Conservation (phyloP, 2,329 filamentous ascomycete genomes). For the Zasmidium angulare region DNA sequence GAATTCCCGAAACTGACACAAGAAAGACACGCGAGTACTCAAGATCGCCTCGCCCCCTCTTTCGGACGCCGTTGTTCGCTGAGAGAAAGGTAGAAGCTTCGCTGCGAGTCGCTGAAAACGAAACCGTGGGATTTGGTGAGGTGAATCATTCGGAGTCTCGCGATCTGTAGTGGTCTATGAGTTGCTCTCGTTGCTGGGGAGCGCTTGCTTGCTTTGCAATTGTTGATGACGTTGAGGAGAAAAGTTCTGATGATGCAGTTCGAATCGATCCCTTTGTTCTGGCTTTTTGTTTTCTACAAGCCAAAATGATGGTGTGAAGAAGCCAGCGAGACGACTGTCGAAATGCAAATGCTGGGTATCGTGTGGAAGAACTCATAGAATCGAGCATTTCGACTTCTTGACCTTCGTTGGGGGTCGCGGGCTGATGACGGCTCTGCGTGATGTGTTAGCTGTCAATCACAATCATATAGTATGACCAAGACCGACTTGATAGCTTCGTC, state of each 20-base stretch:
- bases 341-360: slow-evolving; percentile 8
- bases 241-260: neutral
- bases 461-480: slow-evolving; percentile 35
- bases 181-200: neutral
- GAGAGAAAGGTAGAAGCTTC: too few species aligned
- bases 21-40: neutral
- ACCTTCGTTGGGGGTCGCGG: slow-evolving; percentile 60
- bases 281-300: neutral
- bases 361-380: slow-evolving; percentile 51
- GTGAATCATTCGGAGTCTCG: neutral
- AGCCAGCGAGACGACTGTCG: slow-evolving; percentile 2
- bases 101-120: too few species aligned
- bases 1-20: neutral
- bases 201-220: neutral
- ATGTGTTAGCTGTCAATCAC: neutral
- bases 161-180: neutral
- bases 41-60: neutral
- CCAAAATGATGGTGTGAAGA: neutral
- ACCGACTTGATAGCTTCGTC: slow-evolving; percentile 93
- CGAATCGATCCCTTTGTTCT: neutral
- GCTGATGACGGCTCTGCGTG: slow-evolving; percentile 66
- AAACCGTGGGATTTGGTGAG: neutral
- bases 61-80: neutral
- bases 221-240: neutral
- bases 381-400: slow-evolving; percentile 68